phyloP scores from a whole-genome alignment of 1,284 basidiomycete genomes.

The Heterobasidion parviporum region DNA sequence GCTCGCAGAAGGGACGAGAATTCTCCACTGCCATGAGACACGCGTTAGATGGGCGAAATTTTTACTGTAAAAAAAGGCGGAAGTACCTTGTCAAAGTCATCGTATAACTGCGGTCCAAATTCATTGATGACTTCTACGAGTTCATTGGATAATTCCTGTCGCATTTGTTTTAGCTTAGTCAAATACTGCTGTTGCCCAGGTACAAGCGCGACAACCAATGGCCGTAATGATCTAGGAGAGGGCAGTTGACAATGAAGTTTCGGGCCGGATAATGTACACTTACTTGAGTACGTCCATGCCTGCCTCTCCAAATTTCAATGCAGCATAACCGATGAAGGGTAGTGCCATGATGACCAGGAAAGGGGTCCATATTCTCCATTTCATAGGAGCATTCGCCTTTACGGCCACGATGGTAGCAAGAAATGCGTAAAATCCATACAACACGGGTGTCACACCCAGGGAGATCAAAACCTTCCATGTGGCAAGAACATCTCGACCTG shows the following conservation, averaged over 20 bases:
- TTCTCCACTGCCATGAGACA: conserved; percentile 50
- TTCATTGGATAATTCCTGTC: conserved; percentile 79
- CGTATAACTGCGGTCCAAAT: conserved; percentile 82
- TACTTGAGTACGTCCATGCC: conserved; percentile 98
- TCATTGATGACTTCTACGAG: conserved; percentile 86
- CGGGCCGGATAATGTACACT: conserved; percentile 31
- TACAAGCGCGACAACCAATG: conserved; percentile 83
- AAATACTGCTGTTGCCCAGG: conserved; percentile 89
- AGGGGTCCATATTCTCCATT: conserved; percentile 74
- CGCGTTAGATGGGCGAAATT: not conserved
- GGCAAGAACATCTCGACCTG: conserved; percentile 90
- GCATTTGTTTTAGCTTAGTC: conserved; percentile 72
- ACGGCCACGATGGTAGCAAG: conserved; percentile 74
- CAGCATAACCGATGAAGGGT: conserved; percentile 89
- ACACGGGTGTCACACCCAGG: conserved; percentile 80
- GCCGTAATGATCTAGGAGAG: conserved; percentile 72
- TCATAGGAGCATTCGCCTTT: conserved; percentile 54
- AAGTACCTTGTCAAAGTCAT: conserved; percentile 79
- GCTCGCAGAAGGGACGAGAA: conserved; percentile 76
- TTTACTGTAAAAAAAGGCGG: not conserved
- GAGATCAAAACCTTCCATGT: conserved; percentile 99
- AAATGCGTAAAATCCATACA: conserved; percentile 82
- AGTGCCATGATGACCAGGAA: conserved; percentile 70
- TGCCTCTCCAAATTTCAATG: conserved; percentile 97
- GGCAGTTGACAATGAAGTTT: conserved; percentile 2